These are phyloP conservation scores for Microcyclosporella mali DNA, from an alignment of 2,329 filamentous ascomycete genomes.

Conservation along the genomic window DNA sequence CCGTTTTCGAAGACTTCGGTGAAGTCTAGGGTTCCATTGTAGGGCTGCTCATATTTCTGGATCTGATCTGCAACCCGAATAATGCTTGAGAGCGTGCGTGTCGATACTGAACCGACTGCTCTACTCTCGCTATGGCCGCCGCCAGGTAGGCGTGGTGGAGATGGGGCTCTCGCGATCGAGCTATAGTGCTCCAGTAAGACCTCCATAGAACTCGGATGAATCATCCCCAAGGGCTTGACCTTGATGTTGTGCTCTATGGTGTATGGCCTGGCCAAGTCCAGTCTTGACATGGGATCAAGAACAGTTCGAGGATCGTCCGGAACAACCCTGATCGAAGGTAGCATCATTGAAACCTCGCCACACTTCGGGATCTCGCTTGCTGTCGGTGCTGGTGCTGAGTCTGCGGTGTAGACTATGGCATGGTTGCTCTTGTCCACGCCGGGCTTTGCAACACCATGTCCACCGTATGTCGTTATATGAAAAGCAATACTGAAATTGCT, in stretches of 20 bases:
- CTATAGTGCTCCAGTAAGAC: too few relatives aligned
- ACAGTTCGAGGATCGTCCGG: slow-evolving; percentile 3
- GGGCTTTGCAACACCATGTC: slow-evolving; percentile 17
- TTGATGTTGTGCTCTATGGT: slow-evolving; percentile 24
- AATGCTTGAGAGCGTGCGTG: too few relatives aligned
- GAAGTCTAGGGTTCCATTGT: too few relatives aligned
- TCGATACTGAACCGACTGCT: too few relatives aligned
- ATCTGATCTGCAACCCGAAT: too few relatives aligned
- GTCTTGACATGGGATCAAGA: slow-evolving; percentile 3
- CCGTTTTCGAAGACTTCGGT: too few relatives aligned
- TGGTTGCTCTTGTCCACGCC: slow-evolving; percentile 20
- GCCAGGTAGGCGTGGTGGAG: too few relatives aligned
- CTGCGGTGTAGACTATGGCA: slow-evolving; percentile 22
- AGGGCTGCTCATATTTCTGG: too few relatives aligned
- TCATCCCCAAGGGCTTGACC: slow-evolving; percentile 16
- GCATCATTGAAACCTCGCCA: background rate
- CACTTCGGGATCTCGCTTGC: background rate
- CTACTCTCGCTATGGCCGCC: too few relatives aligned
- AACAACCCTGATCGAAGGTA: slow-evolving; percentile 15
- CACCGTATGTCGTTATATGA: slow-evolving; percentile 20
- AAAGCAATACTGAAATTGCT: slow-evolving; percentile 15
- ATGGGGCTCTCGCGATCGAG: too few relatives aligned
- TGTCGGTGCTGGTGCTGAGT: background rate
- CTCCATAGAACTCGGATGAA: too few relatives aligned
- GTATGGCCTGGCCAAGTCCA: slow-evolving; percentile 13